These are phyloP conservation scores for Cladosporium austrohemisphaericum DNA, from an alignment of 2,329 filamentous ascomycete species.

Conservation along the genomic window DNA sequence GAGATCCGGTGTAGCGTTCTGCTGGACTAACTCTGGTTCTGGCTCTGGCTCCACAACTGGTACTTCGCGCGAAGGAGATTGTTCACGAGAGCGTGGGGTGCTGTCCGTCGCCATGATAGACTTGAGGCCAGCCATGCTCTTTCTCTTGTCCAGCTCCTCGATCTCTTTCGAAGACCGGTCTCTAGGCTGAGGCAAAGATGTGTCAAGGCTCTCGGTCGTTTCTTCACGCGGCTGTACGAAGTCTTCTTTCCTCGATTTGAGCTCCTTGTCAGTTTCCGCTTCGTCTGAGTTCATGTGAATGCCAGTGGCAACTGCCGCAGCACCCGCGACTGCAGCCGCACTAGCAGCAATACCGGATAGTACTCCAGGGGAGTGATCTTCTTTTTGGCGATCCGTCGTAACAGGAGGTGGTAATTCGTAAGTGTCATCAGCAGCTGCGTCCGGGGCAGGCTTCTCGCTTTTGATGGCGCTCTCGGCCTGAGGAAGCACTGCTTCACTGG, in stretches of 20 bases:
- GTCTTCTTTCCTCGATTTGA: not conserved
- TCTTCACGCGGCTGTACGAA: not conserved
- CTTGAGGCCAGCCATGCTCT: constrained; percentile 24
- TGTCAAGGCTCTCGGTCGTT: too few relatives aligned
- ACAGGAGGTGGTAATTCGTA: too few relatives aligned
- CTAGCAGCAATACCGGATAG: not conserved
- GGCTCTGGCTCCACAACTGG: not conserved
- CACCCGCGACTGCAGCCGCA: constrained; percentile 5
- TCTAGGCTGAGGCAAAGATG: not conserved
- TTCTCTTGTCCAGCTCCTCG: constrained; percentile 19
- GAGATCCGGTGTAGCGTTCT: not conserved
- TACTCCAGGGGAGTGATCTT: not conserved
- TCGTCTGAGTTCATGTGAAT: too few relatives aligned
- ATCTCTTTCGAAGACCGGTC: constrained; percentile 1
- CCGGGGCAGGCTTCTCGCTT: not conserved
- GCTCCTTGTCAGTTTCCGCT: too few relatives aligned
- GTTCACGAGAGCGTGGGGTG: not conserved
- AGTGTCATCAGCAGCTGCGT: not conserved
- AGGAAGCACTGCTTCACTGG: not conserved
- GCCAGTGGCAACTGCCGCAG: not conserved
- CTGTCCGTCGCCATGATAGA: constrained; percentile 12
- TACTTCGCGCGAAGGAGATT: not conserved
- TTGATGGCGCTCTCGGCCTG: not conserved
- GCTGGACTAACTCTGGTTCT: not conserved
- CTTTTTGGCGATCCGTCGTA: too few relatives aligned